A percentile compares a stretch with the other conserved stretches of the same genome.
phyloP scores from a whole-genome alignment of 129 eudicot species.

The Solidago caesia region DNA sequence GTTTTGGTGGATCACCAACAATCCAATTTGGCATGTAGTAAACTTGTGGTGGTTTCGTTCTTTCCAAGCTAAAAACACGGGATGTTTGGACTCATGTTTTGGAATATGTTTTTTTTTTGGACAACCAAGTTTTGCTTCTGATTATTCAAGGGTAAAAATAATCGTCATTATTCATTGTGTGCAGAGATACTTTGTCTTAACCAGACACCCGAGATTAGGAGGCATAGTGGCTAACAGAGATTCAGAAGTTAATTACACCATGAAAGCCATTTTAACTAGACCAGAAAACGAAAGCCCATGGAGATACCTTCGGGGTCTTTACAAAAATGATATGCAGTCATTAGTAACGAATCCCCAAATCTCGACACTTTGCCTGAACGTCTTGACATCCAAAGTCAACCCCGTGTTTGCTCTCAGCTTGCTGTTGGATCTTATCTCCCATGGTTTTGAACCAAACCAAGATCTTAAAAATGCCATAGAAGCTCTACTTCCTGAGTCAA shows the following conservation, averaged over 20 bases:
- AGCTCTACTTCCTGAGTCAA: slow-evolving; percentile 44
- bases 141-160: neutral
- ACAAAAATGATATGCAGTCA: slow-evolving; percentile 44
- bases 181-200: slow-evolving; percentile 87
- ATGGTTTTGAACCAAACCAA: slow-evolving; percentile 59
- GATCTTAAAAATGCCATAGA: slow-evolving; percentile 56
- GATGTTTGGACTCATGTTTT: neutral
- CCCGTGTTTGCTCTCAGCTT: slow-evolving; percentile 64
- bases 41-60: slow-evolving; percentile 9
- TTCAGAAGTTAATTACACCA: slow-evolving; percentile 69
- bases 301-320: slow-evolving; percentile 94
- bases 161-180: neutral
- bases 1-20: slow-evolving; percentile 26
- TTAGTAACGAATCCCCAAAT: slow-evolving; percentile 56
- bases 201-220: slow-evolving; percentile 74
- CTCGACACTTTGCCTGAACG: slow-evolving; percentile 56
- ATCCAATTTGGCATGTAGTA: slow-evolving; percentile 25
- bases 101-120: neutral
- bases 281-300: slow-evolving; percentile 97
- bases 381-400: slow-evolving; percentile 47
- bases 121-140: too few relatives aligned
- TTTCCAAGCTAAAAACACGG: neutral
- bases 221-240: slow-evolving; percentile 71
- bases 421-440: slow-evolving; percentile 73
- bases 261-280: slow-evolving; percentile 57